Conservation (phyloP, 331 rosid species). For the Saraca asoca region DNA sequence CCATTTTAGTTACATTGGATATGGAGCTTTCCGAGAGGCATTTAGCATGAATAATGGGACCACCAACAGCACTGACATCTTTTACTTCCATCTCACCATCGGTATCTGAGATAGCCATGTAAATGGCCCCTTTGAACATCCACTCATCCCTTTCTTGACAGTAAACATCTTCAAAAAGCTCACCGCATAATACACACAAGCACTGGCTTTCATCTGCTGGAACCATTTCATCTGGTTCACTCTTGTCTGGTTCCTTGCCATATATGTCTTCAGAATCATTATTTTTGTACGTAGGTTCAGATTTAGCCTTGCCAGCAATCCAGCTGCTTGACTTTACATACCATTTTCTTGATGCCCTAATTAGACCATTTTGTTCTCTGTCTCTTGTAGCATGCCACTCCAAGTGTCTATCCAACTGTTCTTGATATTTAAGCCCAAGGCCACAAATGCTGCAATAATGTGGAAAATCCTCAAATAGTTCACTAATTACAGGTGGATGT, state of each 20-base stretch:
- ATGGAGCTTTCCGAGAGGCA: constrained; percentile 67
- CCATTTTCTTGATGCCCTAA: constrained; percentile 71
- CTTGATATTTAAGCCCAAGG: constrained; percentile 61
- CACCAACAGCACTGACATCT: constrained; percentile 39
- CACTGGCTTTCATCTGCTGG: constrained; percentile 81
- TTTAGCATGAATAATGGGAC: constrained; percentile 75
- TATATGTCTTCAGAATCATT: constrained; percentile 35
- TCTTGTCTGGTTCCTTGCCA: constrained; percentile 34
- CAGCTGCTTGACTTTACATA: constrained; percentile 53
- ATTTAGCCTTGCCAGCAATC: constrained; percentile 55
- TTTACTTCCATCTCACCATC: constrained; percentile 41
- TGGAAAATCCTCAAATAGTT: constrained; percentile 60
- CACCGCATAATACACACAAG: constrained; percentile 81
- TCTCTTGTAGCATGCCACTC: constrained; percentile 75
- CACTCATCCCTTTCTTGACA: constrained; percentile 72
- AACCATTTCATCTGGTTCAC: constrained; percentile 53
- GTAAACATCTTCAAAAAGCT: constrained; percentile 82
- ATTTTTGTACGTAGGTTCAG: constrained; percentile 39
- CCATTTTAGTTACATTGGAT: constrained; percentile 49
- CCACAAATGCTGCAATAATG: constrained; percentile 69
- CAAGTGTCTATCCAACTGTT: constrained; percentile 69
- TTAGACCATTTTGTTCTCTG: constrained; percentile 36
- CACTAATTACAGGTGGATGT: constrained; percentile 65
- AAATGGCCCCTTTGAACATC: constrained; percentile 86
- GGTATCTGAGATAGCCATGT: constrained; percentile 47